Base-by-base conservation (phyloP, 2,329 filamentous ascomycete genomes). In the Colletotrichum gloeosporioides region DNA sequence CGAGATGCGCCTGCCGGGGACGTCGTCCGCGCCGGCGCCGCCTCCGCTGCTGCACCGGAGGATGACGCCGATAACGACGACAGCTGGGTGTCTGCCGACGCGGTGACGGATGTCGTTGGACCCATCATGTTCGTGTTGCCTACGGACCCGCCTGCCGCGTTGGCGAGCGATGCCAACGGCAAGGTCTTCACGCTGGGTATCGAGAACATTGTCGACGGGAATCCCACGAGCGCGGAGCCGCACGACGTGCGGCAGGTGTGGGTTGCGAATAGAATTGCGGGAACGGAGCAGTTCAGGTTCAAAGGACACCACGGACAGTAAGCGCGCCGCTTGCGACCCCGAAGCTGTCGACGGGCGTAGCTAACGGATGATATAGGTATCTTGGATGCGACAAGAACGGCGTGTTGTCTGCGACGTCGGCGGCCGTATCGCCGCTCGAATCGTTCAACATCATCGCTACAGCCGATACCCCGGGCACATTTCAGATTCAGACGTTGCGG, bases 181-280 rank as follows among this genome's bases (percentile, higher is more conserved):
- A 95, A 94, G 82, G 94, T 99, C 18, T 99, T 98, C 84, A 90
- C 95, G 7, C 92, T 94, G 79, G 87, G 90, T 16, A 87, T 99
- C 66, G 95, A 98, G 87, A 98, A 99, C 83, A 93, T 98, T 44
- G 91, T 98, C 76, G 96, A 98, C 73, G 92, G 89, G 31, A 94
- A 98, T 82, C 91, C 95, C 4, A 84, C 90, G n/a, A 98, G 93
- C 7, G 95, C 96, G 10, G 97, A 99, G 86, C 97, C 97, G 66
- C 96, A 98, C 84, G 96, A 99, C 84, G 96, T 99, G 76, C 90
- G 96, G 77, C 96, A 98, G 87, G 97, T 99, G 18, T 99, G 96
- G 95, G 92, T 99, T 78, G 95, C 95, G 76, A 98, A 94, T 80
- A 91, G 91, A 79, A 93, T 98, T 15, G 91, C 93, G 1, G 96